Evolutionary conservation across 768 basidiomycete genomes (phyloP), one percentile per base, ranked within the genome.

Genomic region (Ephemerocybe angulata): DNA sequence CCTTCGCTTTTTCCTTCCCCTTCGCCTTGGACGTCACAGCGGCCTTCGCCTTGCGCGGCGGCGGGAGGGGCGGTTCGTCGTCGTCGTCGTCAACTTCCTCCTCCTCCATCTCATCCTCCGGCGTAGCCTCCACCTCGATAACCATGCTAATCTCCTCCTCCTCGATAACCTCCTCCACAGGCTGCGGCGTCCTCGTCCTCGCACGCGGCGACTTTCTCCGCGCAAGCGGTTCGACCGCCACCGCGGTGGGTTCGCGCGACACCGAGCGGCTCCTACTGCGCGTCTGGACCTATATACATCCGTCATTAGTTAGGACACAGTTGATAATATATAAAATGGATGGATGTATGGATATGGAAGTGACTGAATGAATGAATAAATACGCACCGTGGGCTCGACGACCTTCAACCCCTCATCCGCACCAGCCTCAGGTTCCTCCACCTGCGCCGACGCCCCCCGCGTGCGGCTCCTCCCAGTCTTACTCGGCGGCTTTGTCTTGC

Each of bases 111-210:
- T 6, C 43, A 4, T 46, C 21, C 25, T 46, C 43, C 7, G 27
- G 21, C 8, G 21, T 22, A 8, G 4, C 43, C 43, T 46, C 43
- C 25, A 10, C 33, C 10, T 35, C 33, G 33, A 10, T 35, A 10
- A 10, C 33, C 33, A 17, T 17, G 33, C 8, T 17, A 44, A 25
- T 19, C 42, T 31, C 48, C 42, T 63, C 58, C 10, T 55, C 62
- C 50, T 65, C 58, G 49, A 61, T 56, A 29, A 38, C 52, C 46
- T 59, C 63, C 24, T 51, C 38, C 19, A 55, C 56, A 24, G 51
- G 37, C 12, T 59, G 52, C 10, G 46, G 49, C 4, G 50, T 40
- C 37, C 25, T 25, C 6, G 50, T n/a, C 10, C 50, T 35, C 11
- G 50, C 22, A 29, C 3, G 37, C 40, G 50, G 22, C 37, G 21